A percentile compares a stretch with the other conserved stretches of the same genome.
phyloP scores from a whole-genome alignment of 2,329 filamentous ascomycete genomes.

The Ceratocystis alfenasii region DNA sequence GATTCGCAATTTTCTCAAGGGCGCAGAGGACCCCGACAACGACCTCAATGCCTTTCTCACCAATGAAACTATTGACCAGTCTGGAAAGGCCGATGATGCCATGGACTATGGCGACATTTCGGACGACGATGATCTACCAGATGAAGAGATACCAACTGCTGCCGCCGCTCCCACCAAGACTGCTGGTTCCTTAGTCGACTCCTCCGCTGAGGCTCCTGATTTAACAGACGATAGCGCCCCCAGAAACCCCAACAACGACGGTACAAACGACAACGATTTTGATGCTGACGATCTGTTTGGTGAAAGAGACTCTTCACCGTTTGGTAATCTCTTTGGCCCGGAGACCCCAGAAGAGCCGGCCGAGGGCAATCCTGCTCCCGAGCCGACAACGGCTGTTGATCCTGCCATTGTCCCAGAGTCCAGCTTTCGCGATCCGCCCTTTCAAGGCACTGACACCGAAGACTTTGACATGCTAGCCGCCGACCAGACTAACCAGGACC shows the following conservation, averaged over 20 bases:
- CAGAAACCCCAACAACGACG: constrained; percentile 32
- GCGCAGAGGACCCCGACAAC: constrained; percentile 32
- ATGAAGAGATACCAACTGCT: constrained; percentile 51
- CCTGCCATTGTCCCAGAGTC: constrained; percentile 21
- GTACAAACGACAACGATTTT: constrained; percentile 38
- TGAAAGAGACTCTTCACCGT: constrained; percentile 42
- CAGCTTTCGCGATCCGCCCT: constrained; percentile 21
- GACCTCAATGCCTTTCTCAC: constrained; percentile 32
- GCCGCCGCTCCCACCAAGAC: background rate
- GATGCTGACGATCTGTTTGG: constrained; percentile 59
- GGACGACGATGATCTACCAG: constrained; percentile 71
- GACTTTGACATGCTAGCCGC: constrained; percentile 35
- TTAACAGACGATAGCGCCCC: constrained; percentile 49
- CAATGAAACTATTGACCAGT: constrained; percentile 43
- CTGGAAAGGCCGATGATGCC: constrained; percentile 83
- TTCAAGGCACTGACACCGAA: constrained; percentile 32
- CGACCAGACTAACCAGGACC: constrained; percentile 47
- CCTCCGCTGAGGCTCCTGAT: constrained; percentile 1
- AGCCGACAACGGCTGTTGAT: background rate
- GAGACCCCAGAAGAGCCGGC: constrained; percentile 33
- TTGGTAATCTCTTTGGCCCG: constrained; percentile 34
- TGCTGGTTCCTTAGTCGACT: background rate
- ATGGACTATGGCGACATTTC: constrained; percentile 83
- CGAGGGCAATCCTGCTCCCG: constrained; percentile 27
- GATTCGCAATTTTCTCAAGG: constrained; percentile 36